Conservation (phyloP, 345 rosid species). For the Syzygium jambos region DNA sequence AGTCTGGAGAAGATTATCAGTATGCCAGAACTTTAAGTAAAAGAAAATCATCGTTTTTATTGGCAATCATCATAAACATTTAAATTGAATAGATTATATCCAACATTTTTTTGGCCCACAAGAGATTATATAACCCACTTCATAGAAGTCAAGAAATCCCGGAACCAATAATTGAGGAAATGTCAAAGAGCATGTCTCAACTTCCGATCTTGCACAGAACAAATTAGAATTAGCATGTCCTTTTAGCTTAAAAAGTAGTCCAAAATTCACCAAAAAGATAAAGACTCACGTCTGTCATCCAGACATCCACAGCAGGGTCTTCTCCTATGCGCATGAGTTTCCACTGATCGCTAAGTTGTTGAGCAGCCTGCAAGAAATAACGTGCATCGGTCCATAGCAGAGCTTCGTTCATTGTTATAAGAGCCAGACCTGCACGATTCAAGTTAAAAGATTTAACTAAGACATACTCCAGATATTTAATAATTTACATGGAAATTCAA, state of each 20-base stretch:
- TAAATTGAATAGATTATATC: background rate
- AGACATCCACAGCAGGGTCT: slow-evolving; percentile 68
- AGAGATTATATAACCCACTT: background rate
- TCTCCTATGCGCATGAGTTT: slow-evolving; percentile 89
- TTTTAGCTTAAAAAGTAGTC: background rate
- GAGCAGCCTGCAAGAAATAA: slow-evolving; percentile 80
- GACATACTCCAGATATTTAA: background rate
- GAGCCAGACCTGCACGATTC: slow-evolving; percentile 61
- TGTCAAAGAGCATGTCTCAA: background rate
- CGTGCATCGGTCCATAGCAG: slow-evolving; percentile 92
- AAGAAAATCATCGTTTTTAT: background rate
- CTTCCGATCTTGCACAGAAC: background rate
- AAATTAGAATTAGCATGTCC: background rate
- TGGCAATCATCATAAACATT: background rate
- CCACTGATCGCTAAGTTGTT: slow-evolving; percentile 80
- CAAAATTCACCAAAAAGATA: background rate
- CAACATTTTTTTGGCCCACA: background rate
- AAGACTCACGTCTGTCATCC: slow-evolving; percentile 77
- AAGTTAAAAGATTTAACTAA: background rate
- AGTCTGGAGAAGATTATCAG: background rate
- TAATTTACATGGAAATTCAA: background rate
- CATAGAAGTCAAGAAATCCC: background rate
- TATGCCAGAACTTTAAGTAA: background rate
- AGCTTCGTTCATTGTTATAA: slow-evolving; percentile 65
- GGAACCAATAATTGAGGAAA: background rate